Evolutionary conservation across 208 protist species (phyloP).

Genomic region (Borovskyia barvae): DNA sequence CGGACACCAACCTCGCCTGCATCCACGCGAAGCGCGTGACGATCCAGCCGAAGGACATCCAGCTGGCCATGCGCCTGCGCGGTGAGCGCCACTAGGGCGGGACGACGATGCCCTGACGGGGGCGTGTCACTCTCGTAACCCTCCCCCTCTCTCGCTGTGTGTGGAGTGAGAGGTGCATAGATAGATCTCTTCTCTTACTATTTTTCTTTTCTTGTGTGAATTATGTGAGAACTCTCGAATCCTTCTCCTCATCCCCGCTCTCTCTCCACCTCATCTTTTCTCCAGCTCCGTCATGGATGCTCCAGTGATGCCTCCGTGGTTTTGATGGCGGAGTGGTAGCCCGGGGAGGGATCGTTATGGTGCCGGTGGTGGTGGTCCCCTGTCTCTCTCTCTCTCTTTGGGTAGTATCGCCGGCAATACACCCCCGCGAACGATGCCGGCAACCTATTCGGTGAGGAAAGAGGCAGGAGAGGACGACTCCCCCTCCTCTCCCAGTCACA

Average conservation of each 20-base stretch:
- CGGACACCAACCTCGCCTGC: conserved; percentile 90
- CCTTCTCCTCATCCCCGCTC: background rate
- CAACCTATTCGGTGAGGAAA: no score
- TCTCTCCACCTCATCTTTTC: background rate
- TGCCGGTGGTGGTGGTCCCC: no score
- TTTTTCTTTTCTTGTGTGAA: conserved; percentile 1
- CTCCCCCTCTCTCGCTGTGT: conserved; percentile 1
- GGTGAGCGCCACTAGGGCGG: conserved; percentile 51
- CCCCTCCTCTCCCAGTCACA: no score
- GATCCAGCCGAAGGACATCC: conserved; percentile 78
- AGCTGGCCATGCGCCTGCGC: conserved; percentile 61
- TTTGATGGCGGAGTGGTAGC: no score
- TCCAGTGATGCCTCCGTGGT: no score
- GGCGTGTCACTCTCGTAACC: conserved; percentile 1
- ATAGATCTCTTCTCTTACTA: conserved; percentile 11
- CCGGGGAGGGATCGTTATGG: no score
- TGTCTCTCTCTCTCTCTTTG: no score
- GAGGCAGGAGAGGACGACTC: no score
- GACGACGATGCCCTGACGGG: conserved; percentile 4
- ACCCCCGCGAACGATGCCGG: no score
- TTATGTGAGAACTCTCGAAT: background rate
- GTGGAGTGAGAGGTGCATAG: conserved; percentile 16
- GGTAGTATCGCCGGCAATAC: no score
- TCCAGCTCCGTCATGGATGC: no score
- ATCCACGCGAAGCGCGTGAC: conserved; percentile 89